These are phyloP conservation scores for Tricholoma hemisulphureum DNA, from an alignment of 768 basidiomycete genomes.

Conservation along the genomic window DNA sequence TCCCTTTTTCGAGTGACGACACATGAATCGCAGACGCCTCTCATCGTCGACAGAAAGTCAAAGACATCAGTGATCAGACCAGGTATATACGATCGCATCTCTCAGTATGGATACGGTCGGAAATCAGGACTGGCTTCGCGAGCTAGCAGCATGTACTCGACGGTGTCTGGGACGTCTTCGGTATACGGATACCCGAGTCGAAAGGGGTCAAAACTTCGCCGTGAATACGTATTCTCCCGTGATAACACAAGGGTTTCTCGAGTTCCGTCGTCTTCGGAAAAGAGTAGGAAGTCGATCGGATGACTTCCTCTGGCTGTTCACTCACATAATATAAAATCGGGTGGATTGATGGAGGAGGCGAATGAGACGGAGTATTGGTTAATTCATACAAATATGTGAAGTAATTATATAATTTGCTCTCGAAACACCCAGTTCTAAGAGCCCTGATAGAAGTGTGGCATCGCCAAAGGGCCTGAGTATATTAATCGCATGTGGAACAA, in stretches of 20 bases:
- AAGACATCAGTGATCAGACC: slow-evolving; percentile 13
- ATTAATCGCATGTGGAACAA: too few relatives aligned
- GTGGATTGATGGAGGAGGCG: not conserved
- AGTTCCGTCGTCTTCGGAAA: slow-evolving; percentile 4
- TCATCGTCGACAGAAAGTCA: slow-evolving; percentile 10
- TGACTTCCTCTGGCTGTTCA: slow-evolving; percentile 16
- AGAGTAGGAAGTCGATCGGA: slow-evolving; percentile 6
- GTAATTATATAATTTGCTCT: too few relatives aligned
- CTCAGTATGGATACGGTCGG: slow-evolving; percentile 4
- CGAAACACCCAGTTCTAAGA: too few relatives aligned
- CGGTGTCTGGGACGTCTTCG: slow-evolving; percentile 16
- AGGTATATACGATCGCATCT: slow-evolving; percentile 2
- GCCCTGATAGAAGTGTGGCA: too few relatives aligned
- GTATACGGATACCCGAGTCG: not conserved
- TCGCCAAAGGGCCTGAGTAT: too few relatives aligned
- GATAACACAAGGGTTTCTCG: slow-evolving; percentile 16
- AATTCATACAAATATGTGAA: too few relatives aligned
- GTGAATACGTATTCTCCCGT: slow-evolving; percentile 16
- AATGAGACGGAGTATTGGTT: too few relatives aligned
- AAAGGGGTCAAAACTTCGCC: not conserved
- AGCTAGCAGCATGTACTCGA: slow-evolving; percentile 26
- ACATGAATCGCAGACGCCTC: slow-evolving; percentile 14
- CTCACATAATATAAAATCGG: slow-evolving; percentile 11
- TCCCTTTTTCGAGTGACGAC: slow-evolving; percentile 10
- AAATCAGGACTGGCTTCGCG: slow-evolving; percentile 14